Conservation (phyloP, 139 green algal species). For the Mesotaenium endlicherianum region DNA sequence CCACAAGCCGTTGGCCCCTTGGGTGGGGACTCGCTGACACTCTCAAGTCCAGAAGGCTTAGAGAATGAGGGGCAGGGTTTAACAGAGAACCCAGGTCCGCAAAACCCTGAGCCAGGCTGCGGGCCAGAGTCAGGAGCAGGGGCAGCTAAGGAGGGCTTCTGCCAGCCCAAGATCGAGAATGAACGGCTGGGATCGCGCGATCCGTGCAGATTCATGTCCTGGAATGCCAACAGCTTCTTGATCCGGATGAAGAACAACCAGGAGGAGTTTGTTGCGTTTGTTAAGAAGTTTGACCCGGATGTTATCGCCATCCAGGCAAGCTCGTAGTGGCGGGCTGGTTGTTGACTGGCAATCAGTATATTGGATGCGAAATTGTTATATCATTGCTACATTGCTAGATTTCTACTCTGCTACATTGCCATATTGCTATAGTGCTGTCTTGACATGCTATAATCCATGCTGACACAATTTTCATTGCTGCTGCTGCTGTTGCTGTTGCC, state of each 20-base stretch:
- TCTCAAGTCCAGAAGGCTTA: not conserved
- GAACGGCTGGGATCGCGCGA: not conserved
- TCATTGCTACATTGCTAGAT: not conserved
- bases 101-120: not conserved
- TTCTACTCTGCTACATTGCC: not conserved
- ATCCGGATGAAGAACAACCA: not conserved
- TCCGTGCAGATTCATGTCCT: slow-evolving; percentile 15
- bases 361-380: not conserved
- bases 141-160: not conserved
- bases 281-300: not conserved
- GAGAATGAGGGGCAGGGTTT: not conserved
- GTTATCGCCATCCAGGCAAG: slow-evolving; percentile 1
- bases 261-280: not conserved
- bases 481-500: no score
- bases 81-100: not conserved
- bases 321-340: not conserved
- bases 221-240: slow-evolving; percentile 13
- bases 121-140: not conserved
- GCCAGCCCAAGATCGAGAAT: not conserved
- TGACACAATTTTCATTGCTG: no score
- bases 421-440: not conserved
- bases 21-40: not conserved
- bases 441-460: not conserved
- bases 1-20: not conserved
- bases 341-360: not conserved